Base-by-base conservation (phyloP, 2,329 filamentous ascomycete genomes). In the Diaporthe nobilis region DNA sequence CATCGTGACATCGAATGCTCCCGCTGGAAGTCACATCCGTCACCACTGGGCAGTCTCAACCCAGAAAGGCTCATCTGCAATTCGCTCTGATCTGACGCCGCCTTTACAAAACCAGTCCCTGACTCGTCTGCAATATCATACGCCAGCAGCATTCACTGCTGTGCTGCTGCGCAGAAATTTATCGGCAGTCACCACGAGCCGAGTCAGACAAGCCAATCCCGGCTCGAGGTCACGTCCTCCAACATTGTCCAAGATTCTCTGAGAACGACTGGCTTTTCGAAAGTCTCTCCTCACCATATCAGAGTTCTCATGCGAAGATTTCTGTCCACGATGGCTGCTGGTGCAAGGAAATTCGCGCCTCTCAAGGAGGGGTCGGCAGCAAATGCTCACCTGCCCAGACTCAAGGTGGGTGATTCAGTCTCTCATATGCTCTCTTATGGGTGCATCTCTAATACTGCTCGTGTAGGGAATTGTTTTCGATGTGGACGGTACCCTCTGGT, bases 401-500 rank as follows among this genome's bases (percentile, higher is more conserved):
- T 94, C 31, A 77, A 71, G 75, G 76, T 76, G 51, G 31, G 47
- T 20, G 10, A 44, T 37, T 15, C n/a, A 60, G 55, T 28, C 61
- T 15, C 47, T 34, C 15, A 12, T 6, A 17, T 15, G 15, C 13
- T 15, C 4, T 22, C n/a, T 2, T 22, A 17, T 39, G 15, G 25
- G 22, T n/a, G 6, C 53, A 28, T 39, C 28, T 73, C 76, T 77
- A 67, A 77, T 25, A 31, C 13, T 25, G 42, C 15, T n/a, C 28
- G 15, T 53, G 39, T 87, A 87, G 76, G 92, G 92, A 4, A 85
- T 93, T 2, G 88, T 98, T 20, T 98, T 98, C 85, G 96, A 99
- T 85, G 94, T 99, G 78, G 96, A 99, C 84, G 96, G 96, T 4
- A 99, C 96, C 34, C 85, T 98, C 76, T 98, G 94, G 96, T 97